A percentile compares a stretch with the other conserved stretches of the same genome.
Conservation (phyloP, 2,329 filamentous ascomycete species). For the Fusarium albosuccineum region DNA sequence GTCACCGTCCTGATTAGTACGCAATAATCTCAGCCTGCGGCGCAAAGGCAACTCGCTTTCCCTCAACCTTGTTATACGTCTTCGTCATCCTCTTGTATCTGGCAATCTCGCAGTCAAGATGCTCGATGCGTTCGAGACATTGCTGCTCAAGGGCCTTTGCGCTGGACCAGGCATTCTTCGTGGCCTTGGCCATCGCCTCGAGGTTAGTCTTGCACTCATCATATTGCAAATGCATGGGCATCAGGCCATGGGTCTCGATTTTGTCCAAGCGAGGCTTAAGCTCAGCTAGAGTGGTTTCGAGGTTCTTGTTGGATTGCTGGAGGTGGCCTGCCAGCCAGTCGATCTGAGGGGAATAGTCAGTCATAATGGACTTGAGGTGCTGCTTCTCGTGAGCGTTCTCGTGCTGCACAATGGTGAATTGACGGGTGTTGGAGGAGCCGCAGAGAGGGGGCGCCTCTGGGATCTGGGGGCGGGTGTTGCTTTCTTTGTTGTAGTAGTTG, state of each 20-base stretch:
- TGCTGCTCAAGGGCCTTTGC: neutral
- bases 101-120: slow-evolving; percentile 18
- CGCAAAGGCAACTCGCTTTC: neutral
- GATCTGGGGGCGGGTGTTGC: neutral
- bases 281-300: neutral
- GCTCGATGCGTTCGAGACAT: slow-evolving; percentile 6
- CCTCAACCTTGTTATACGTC: slow-evolving; percentile 6
- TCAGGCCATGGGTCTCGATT: neutral
- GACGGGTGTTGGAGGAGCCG: neutral
- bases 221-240: slow-evolving; percentile 11
- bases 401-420: neutral
- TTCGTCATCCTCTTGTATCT: slow-evolving; percentile 17
- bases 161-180: neutral
- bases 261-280: slow-evolving; percentile 8
- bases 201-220: slow-evolving; percentile 12
- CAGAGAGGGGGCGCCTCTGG: neutral
- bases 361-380: slow-evolving; percentile 10
- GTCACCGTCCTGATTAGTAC: neutral
- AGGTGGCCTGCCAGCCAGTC: neutral
- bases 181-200: slow-evolving; percentile 5
- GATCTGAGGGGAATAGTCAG: slow-evolving; percentile 5
- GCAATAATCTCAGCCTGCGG: neutral
- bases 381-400: slow-evolving; percentile 15
- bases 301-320: neutral
- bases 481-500: too few relatives aligned